Evolutionary conservation across 306 rosid genomes (phyloP), one percentile per base, ranked within the genome.

Genomic region (Cucumis cinereus): DNA sequence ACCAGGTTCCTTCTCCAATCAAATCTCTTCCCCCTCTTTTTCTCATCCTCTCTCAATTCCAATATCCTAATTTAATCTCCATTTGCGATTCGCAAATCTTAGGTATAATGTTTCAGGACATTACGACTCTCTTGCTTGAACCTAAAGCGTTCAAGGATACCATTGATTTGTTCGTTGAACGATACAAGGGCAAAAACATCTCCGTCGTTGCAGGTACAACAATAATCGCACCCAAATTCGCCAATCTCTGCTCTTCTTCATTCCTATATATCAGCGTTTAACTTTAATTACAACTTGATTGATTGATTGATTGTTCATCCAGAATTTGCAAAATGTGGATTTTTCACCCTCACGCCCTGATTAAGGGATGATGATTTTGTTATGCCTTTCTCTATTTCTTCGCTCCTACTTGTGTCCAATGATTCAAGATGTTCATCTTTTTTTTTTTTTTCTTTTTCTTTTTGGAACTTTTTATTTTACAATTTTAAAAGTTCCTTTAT

Each of bases 41-140:
- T 41, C 43, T 30, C 0, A 30, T 30, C 35, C 35, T 30, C 35
- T 30, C 35, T 30, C 35, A 30, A 30, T 30, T 30, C 5, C 35
- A 30, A 30, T 30, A 30, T 30, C 35, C 35, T 30, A 30, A 30
- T 30, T 3, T 30, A 30, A 3, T 30, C 35, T 30, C 49, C 4
- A 67, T 45, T 70, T 70, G 0, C 60, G n/a, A 63, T n/a, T 35
- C 33, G 79, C 62, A 78, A 78, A 84, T 36, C 4, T 12, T 87
- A 94, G 97, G 97, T 67, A 92, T 94, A 12, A 90, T 90, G 97
- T 94, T 94, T 83, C 99, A 92, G 83, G 97, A 94, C 80, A 90
- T 94, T 19, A 94, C 98, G 0, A 91, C 98, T 81, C 82, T 94
- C 10, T 80, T 91, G 73, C 95, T 94, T n/a, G 90, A 94, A 60